Base-by-base conservation (phyloP, 225 moss, liverwort and hornwort genomes). In the Bryum argenteum region DNA sequence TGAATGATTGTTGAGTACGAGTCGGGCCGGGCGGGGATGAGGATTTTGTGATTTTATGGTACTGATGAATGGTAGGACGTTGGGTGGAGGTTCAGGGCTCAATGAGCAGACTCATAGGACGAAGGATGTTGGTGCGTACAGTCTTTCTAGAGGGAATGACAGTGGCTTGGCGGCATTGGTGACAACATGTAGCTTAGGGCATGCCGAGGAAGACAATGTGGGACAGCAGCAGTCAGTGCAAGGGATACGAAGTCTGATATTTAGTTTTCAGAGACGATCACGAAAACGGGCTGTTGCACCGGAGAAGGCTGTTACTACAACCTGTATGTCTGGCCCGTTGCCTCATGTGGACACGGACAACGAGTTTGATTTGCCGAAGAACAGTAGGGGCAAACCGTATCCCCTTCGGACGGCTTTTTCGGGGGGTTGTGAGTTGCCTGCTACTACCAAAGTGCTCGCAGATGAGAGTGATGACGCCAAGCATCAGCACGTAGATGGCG, bases 251-350 rank as follows among this genome's bases (percentile, higher is more conserved):
- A 75, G 65, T 69, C 68, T 93, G 9, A 84, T 93, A 61, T 85
- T 87, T 80, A 89, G 85, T 83, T 86, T 93, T 64, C 96, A 97
- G 84, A 89, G 91, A 88, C 94, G 90, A 83, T 84, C 94, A 54
- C 83, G 94, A 61, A 97, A 92, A 82, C 87, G 94, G 80, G 96
- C 91, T 59, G 91, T 94, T 73, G 96, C 89, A 75, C 91, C 96
- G 58, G 92, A 88, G 84, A 94, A 91, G 86, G 87, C 90, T 55
- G 81, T 84, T 65, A 81, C 96, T 65, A 80, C 90, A 58, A 91
- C 90, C 93, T 93, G 93, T 91, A 93, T 93, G 91, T 91, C 96
- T 94, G 96, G 87, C 78, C 84, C 93, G 78, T 88, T 93, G 81
- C 88, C 87, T 84, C 80, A 91, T 89, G 91, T 78, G 59, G 93